These are phyloP conservation scores for Podila verticillata DNA, from an alignment of 192 early-diverging fungal genomes.

Conservation along the genomic window DNA sequence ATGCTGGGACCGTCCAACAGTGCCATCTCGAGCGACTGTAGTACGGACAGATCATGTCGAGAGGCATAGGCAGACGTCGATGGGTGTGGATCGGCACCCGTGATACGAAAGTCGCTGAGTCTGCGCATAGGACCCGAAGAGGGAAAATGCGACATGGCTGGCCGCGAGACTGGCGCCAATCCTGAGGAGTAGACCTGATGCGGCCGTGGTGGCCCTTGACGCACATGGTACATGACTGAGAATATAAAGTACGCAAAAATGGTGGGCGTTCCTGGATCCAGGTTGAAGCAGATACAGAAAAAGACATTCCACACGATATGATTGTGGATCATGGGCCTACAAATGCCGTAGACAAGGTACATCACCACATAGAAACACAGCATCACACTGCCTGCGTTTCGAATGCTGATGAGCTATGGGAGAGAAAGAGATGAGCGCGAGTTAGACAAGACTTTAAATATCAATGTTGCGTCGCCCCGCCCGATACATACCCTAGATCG, in stretches of 20 bases:
- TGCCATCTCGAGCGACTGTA: background rate
- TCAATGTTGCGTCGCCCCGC: background rate
- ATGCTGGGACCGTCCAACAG: background rate
- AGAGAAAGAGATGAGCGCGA: background rate
- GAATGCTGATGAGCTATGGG: conserved; percentile 47
- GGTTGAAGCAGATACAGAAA: conserved; percentile 42
- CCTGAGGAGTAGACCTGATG: conserved; percentile 13
- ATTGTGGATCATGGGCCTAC: conserved; percentile 32
- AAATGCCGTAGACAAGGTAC: conserved; percentile 33
- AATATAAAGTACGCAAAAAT: conserved; percentile 50
- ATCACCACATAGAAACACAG: conserved; percentile 43
- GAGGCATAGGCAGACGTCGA: background rate
- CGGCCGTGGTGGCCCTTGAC: conserved; percentile 12
- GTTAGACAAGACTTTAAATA: background rate
- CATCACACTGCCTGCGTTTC: conserved; percentile 43
- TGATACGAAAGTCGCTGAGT: conserved; percentile 14
- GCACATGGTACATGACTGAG: conserved; percentile 35
- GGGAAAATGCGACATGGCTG: conserved; percentile 20
- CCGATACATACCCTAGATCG: conserved; percentile 26
- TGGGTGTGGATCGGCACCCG: background rate
- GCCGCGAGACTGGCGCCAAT: conserved; percentile 5
- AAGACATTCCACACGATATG: conserved; percentile 41
- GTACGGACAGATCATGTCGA: background rate
- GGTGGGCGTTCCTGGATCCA: conserved; percentile 46
- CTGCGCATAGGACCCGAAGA: conserved; percentile 14